Base-by-base conservation (phyloP, 257 asterid species). In the Solanum medicagineum region DNA sequence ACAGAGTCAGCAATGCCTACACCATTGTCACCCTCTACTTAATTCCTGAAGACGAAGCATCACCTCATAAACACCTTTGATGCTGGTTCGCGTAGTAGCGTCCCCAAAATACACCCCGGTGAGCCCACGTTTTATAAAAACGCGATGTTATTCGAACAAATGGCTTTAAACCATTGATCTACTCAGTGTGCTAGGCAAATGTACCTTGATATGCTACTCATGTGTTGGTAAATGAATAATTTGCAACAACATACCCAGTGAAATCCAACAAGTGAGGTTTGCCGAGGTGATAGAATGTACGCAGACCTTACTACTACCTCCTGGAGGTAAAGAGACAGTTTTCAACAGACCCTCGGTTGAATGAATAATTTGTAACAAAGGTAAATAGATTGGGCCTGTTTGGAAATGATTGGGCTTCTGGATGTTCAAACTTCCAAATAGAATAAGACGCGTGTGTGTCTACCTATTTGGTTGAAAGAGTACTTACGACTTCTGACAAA, bases 1-100 rank as follows among this genome's bases (percentile, higher is more conserved):
- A 89, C 32, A 71, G 80, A 32, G 86, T 89, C 70, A 89, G 83
- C 20, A 87, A 84, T 54, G 86, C 89, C 83, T 86, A 85, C 47
- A 85, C 86, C 82, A 86, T 90, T 1, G 85, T 87, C 75, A 85
- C 88, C 88, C 92, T 89, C 87, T 90, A 86, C 88, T 77, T 82
- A 49, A 22, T 83, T 51, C 15, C 26, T 51, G 1, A 49, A 75
- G 62, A 51, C 1, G 47, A 77, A 51, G 5, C 10, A 22, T 79
- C 47, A 11, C 49, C 83, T 51, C 83, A 5, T 77, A 74, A 73
- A 45, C 20, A 20, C 12, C 20, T 73, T 0, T 73, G 81, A 3
- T 44, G 32, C 32, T 44, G 56, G 56, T 13, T 71, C 80, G 3
- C 15, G 6, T 73, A 14, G 81, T 47, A 47, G 81, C 12, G 5